Evolutionary conservation across 306 rosid species (phyloP).

Genomic region (Pyrus pyrifolia): DNA sequence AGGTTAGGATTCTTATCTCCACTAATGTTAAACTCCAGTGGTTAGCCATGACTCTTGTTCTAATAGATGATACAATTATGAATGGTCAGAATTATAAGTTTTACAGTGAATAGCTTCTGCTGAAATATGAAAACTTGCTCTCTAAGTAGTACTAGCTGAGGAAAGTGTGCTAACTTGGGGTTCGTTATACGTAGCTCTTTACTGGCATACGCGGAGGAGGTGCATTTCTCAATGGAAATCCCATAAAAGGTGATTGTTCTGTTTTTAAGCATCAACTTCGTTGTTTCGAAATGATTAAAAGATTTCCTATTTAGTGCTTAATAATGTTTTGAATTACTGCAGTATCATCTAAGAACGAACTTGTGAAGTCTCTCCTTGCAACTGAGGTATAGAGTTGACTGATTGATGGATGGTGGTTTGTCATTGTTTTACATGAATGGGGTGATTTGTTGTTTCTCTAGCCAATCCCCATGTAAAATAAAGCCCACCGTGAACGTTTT

Average conservation of each 20-base stretch:
- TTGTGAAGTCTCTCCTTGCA: constrained; percentile 73
- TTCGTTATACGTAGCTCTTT: constrained; percentile 53
- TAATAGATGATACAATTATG: background rate
- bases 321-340: constrained; percentile 36
- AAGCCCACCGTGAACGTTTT: background rate
- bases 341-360: constrained; percentile 78
- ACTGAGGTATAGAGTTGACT: constrained; percentile 55
- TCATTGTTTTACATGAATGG: background rate
- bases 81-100: background rate
- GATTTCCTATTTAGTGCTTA: background rate
- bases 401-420: background rate
- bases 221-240: constrained; percentile 75
- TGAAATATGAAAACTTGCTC: constrained; percentile 9
- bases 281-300: background rate
- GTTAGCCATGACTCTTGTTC: background rate
- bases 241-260: constrained; percentile 59
- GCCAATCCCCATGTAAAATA: background rate
- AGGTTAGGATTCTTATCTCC: constrained; percentile 48
- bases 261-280: constrained; percentile 8
- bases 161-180: constrained; percentile 18
- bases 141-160: constrained; percentile 4
- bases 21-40: background rate
- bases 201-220: constrained; percentile 79
- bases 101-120: background rate
- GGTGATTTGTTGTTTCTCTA: background rate